Evolutionary conservation across 2,329 filamentous ascomycete genomes (phyloP), one percentile per base, ranked within the genome.

Genomic region (Monascus ruber): DNA sequence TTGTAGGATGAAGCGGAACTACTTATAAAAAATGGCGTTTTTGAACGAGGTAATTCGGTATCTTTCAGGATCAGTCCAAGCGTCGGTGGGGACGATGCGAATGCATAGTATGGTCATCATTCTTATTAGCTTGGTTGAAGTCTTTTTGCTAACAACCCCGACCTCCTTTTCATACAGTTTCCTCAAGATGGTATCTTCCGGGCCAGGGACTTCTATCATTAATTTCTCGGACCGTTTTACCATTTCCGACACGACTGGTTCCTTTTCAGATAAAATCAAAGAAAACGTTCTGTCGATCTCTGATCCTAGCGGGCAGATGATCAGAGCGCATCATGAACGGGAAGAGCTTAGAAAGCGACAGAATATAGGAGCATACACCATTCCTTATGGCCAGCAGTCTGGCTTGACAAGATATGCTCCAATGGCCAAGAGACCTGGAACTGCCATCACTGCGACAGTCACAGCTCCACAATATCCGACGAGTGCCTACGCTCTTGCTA

Each of bases 201-300:
- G 69, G 4, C 65, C 67, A 11, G 66, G 68, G n/a, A 72, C 72
- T 27, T 71, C 68, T 4, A 63, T 77, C 17, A 72, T 69, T 40
- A 77, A 74, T 50, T 82, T 71, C 54, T 81, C 78, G 7, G 50
- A 64, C 36, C 77, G 79, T 44, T 85, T 85, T 60, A 71, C 73
- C n/a, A 63, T 83, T 38, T 66, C 66, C 7, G 71, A 70, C 48
- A 82, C 83, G 79, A 78, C 71, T 2, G 79, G 79, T 31, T 61
- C 61, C 4, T 80, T 80, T 50, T 60, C 69, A 1, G 43, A 65
- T 1, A 52, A 51, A 25, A 28, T 45, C 5, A 35, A 39, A 8
- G 40, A 68, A 54, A 35, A 56, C 47, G 44, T 68, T 56, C 5
- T 64, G 62, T 34, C 49, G 49, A n/a, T 63, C 50, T 38, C 56